phyloP scores from a whole-genome alignment of 169 alveolate genomes.

The Babesia divergens region DNA sequence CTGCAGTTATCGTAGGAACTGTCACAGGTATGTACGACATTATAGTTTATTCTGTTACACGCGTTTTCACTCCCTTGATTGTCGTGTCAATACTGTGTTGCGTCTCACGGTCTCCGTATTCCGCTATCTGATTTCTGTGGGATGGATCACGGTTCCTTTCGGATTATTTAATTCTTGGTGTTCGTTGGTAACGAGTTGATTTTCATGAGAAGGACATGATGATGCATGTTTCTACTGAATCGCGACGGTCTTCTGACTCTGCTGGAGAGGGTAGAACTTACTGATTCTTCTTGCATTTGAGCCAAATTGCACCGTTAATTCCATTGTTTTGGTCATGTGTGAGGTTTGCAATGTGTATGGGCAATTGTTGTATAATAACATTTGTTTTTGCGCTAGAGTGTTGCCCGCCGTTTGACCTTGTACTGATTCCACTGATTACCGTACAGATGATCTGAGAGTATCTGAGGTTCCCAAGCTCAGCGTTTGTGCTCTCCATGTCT shows the following conservation, averaged over 20 bases:
- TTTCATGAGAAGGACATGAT: conserved; percentile 52
- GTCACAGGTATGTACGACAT: conserved; percentile 83
- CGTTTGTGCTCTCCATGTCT: conserved; percentile 94
- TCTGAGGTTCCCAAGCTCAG: conserved; percentile 84
- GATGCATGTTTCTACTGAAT: conserved; percentile 73
- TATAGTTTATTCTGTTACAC: not conserved
- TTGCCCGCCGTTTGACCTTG: no score
- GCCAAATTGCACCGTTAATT: no score
- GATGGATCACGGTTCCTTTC: not conserved
- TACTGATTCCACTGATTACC: no score
- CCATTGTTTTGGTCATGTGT: no score
- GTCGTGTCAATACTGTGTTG: no score
- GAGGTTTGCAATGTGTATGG: no score
- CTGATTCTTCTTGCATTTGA: conserved; percentile 20
- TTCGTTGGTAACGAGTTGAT: not conserved
- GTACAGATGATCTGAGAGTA: conserved; percentile 86
- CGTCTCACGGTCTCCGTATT: no score
- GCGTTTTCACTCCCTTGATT: conserved; percentile 12
- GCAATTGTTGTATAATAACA: no score
- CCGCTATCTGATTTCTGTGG: not conserved
- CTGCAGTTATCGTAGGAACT: conserved; percentile 96
- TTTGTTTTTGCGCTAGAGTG: no score
- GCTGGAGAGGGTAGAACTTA: conserved; percentile 77
- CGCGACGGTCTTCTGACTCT: conserved; percentile 85
- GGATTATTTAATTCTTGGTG: no score